Conservation (phyloP, 1,284 basidiomycete species). For the Cryptococcus wingfieldii region DNA sequence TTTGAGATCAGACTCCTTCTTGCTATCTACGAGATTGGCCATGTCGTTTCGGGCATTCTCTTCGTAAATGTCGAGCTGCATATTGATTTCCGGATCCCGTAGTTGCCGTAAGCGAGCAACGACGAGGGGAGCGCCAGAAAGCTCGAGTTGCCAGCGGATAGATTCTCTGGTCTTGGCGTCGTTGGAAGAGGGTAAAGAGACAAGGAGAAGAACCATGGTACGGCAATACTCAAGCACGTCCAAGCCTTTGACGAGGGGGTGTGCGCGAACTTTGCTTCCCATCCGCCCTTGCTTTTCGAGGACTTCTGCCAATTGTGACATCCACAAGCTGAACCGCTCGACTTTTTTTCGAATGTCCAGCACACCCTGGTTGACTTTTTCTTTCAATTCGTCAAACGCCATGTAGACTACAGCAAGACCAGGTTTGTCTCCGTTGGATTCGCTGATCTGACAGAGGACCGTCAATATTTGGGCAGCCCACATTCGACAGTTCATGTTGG, state of each 20-base stretch:
- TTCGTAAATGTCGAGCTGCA: conserved; percentile 65
- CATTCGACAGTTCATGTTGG: conserved; percentile 75
- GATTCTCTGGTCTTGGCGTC: conserved; percentile 43
- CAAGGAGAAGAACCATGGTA: conserved; percentile 32
- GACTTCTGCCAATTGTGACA: conserved; percentile 72
- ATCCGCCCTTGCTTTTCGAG: conserved; percentile 85
- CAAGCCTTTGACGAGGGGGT: conserved; percentile 67
- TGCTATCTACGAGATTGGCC: conserved; percentile 65
- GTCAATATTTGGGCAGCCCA: conserved; percentile 68
- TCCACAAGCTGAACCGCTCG: conserved; percentile 80
- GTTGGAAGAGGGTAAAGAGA: conserved; percentile 14
- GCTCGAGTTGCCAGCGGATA: conserved; percentile 70
- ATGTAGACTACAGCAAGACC: conserved; percentile 53
- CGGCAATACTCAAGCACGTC: conserved; percentile 39
- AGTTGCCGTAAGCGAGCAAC: conserved; percentile 65
- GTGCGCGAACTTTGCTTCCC: conserved; percentile 91
- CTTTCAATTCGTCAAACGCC: conserved; percentile 50
- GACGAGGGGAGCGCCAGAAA: conserved; percentile 73
- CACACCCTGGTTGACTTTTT: conserved; percentile 28
- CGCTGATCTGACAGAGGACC: conserved; percentile 52
- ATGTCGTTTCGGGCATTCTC: conserved; percentile 73
- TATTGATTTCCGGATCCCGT: conserved; percentile 60
- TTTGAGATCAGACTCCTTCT: conserved; percentile 70
- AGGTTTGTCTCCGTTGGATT: conserved; percentile 21
- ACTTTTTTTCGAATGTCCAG: conserved; percentile 56